Evolutionary conservation across 192 early-diverging fungal genomes (phyloP).

Genomic region (Entrophospora sp.): DNA sequence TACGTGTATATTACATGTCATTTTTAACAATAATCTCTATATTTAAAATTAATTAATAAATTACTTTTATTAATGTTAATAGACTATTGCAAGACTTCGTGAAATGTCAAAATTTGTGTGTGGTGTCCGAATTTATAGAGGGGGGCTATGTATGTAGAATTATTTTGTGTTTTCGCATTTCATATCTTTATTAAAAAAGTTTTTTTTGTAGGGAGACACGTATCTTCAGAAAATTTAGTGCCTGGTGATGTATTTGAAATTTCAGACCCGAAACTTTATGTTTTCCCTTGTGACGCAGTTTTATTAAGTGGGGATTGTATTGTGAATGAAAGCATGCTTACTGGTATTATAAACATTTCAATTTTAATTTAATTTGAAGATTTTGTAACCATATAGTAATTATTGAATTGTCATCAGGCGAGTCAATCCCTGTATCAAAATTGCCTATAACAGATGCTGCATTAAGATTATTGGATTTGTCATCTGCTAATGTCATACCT

Average conservation of each 20-base stretch:
- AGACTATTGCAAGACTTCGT: constrained; percentile 62
- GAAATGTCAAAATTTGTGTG: constrained; percentile 89
- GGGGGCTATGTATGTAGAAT: constrained; percentile 40
- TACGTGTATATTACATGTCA: constrained; percentile 24
- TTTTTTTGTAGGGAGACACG: constrained; percentile 27
- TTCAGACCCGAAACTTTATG: constrained; percentile 43
- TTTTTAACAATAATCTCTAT: constrained; percentile 29
- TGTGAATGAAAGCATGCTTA: constrained; percentile 97
- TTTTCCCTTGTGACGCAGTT: constrained; percentile 87
- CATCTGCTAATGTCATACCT: constrained; percentile 59
- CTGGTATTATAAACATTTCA: no score
- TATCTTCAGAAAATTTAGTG: constrained; percentile 73
- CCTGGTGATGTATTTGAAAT: constrained; percentile 94
- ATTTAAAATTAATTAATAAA: constrained; percentile 25
- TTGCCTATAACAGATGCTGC: constrained; percentile 59
- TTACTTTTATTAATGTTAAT: not conserved
- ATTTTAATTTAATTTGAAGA: no score
- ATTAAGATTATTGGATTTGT: constrained; percentile 56
- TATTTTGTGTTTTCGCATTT: constrained; percentile 15
- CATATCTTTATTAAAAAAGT: constrained; percentile 23
- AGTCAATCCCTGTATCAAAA: constrained; percentile 92
- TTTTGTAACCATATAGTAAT: no score
- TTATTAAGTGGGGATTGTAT: constrained; percentile 93
- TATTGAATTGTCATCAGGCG: constrained; percentile 42
- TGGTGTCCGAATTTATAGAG: constrained; percentile 64